Evolutionary conservation across 1,284 basidiomycete species (phyloP).

Genomic region (Ganoderma meredithae): DNA sequence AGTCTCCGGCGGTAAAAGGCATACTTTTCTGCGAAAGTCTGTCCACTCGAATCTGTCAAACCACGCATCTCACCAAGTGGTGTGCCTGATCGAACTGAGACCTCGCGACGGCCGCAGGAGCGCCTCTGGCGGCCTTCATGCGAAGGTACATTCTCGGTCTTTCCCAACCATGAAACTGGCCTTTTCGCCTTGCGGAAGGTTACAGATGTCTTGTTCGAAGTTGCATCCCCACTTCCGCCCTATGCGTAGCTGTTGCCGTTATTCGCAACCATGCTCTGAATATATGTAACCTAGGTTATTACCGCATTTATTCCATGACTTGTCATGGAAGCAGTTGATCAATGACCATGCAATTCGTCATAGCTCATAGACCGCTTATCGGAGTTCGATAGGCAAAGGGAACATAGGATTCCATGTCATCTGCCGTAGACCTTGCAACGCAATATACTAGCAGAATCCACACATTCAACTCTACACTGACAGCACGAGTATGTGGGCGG

Average conservation of each 20-base stretch:
- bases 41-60: conserved; percentile 25
- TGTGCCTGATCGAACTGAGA: background rate
- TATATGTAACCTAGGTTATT: conserved; percentile 3
- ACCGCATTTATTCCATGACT: background rate
- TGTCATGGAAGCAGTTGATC: background rate
- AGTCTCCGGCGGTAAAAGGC: background rate
- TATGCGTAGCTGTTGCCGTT: background rate
- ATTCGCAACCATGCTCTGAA: background rate
- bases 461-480: background rate
- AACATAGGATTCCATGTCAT: background rate
- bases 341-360: conserved; percentile 1
- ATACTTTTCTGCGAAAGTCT: conserved; percentile 18
- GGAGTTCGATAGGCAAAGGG: background rate
- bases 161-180: background rate
- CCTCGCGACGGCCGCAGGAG: background rate
- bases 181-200: background rate
- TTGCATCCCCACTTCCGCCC: background rate
- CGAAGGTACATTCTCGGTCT: background rate
- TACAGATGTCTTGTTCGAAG: background rate
- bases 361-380: background rate
- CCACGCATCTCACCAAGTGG: conserved; percentile 12
- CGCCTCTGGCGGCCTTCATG: background rate
- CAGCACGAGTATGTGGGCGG: background rate
- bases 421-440: background rate
- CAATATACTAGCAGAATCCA: background rate